phyloP scores from a whole-genome alignment of 2,329 filamentous ascomycete species.

The Pseudogymnoascus sp. region DNA sequence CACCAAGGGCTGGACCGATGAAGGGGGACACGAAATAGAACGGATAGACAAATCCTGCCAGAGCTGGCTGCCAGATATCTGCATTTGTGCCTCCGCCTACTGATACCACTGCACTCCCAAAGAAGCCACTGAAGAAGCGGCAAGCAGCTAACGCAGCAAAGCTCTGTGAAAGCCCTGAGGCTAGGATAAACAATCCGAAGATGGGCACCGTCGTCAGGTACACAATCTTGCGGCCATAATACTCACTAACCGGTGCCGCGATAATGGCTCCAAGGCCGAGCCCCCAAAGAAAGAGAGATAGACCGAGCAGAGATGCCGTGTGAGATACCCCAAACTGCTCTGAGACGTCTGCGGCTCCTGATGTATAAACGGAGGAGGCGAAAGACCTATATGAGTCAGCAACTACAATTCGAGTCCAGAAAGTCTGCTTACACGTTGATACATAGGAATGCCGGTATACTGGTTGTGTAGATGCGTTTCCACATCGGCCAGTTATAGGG shows the following conservation, averaged over 20 bases:
- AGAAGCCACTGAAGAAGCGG: conserved; percentile 25
- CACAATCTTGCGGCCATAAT: conserved; percentile 27
- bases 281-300: conserved; percentile 53
- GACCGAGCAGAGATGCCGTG: conserved; percentile 48
- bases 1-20: conserved; percentile 14
- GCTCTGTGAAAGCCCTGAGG: conserved; percentile 38
- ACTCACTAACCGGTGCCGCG: conserved; percentile 53
- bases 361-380: conserved; percentile 47
- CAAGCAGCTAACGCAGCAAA: conserved; percentile 23
- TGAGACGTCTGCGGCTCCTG: conserved; percentile 40
- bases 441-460: conserved; percentile 33
- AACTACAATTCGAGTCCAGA: neutral
- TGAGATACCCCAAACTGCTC: conserved; percentile 45
- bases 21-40: conserved; percentile 17
- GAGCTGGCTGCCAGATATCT: conserved; percentile 16
- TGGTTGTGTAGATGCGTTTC: conserved; percentile 35
- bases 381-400: conserved; percentile 36
- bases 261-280: conserved; percentile 39
- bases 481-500: conserved; percentile 43
- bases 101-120: conserved; percentile 21
- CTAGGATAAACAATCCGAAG: conserved; percentile 48
- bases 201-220: conserved; percentile 35
- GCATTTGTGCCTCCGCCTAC: conserved; percentile 18
- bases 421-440: conserved; percentile 21
- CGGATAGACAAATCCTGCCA: conserved; percentile 6